These are phyloP conservation scores for Chaetomium tenue DNA, from an alignment of 495 filamentous ascomycete species.

Conservation along the genomic window DNA sequence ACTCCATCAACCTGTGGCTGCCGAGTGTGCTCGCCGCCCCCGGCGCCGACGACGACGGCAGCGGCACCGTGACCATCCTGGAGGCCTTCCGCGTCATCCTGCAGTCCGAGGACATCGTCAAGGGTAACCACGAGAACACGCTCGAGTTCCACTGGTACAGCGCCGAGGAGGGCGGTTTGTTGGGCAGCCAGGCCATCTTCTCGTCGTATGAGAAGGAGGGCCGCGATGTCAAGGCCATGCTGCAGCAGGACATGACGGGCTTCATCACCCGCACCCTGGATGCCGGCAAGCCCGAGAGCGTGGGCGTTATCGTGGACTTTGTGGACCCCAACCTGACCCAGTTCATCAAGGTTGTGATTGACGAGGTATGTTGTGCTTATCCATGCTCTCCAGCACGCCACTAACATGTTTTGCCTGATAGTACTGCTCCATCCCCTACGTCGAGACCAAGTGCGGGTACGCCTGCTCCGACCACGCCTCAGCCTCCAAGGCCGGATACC, in stretches of 20 bases:
- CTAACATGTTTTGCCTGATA: constrained; percentile 22
- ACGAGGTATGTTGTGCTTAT: constrained; percentile 49
- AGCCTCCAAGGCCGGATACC: constrained; percentile 94
- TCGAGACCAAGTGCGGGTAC: constrained; percentile 93
- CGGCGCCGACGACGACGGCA: constrained; percentile 61
- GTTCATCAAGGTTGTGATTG: constrained; percentile 90
- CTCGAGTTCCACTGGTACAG: constrained; percentile 99
- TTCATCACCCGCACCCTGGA: constrained; percentile 80
- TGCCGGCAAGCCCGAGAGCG: constrained; percentile 77
- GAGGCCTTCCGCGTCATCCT: constrained; percentile 61
- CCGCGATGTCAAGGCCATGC: constrained; percentile 88
- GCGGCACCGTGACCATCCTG: constrained; percentile 60
- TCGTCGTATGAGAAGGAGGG: constrained; percentile 71
- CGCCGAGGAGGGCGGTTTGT: constrained; percentile 90
- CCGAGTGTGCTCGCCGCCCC: constrained; percentile 73
- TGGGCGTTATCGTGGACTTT: constrained; percentile 92
- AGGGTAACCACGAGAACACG: constrained; percentile 69
- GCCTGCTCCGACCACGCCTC: constrained; percentile 96
- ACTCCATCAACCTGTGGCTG: constrained; percentile 86
- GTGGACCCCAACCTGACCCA: constrained; percentile 78
- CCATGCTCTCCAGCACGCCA: too few relatives aligned
- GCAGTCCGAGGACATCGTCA: constrained; percentile 46
- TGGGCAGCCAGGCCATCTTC: constrained; percentile 90
- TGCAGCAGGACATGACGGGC: constrained; percentile 99
- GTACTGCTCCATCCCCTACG: constrained; percentile 89